Percentiles rank a stretch among this genome's conserved stretches.
phyloP scores from a whole-genome alignment of 2,329 filamentous ascomycete species.

The Verruconis gallopava region DNA sequence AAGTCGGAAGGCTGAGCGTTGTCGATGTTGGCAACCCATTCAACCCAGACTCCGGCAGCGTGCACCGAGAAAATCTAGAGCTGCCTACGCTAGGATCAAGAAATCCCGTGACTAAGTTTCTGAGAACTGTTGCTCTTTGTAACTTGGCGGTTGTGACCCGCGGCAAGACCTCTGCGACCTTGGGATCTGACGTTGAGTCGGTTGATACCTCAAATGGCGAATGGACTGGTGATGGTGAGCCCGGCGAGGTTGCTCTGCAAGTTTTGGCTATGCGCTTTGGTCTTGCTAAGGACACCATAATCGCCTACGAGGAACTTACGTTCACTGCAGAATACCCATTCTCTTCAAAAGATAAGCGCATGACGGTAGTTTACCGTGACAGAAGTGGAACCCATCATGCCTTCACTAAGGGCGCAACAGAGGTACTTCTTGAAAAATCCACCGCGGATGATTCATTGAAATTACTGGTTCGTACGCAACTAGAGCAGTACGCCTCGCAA shows the following conservation, averaged over 20 bases:
- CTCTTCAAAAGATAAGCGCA: constrained; percentile 62
- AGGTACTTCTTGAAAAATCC: constrained; percentile 29
- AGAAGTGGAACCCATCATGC: constrained; percentile 30
- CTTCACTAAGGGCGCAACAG: constrained; percentile 56
- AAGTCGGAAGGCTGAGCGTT: constrained; percentile 42
- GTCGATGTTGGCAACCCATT: constrained; percentile 42
- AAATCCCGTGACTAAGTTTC: constrained; percentile 17
- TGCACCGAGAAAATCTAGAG: not conserved
- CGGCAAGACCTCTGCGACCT: not conserved
- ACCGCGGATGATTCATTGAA: not conserved
- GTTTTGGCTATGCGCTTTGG: constrained; percentile 59
- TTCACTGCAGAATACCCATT: constrained; percentile 55
- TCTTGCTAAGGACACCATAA: constrained; percentile 43
- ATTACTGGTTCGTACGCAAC: not conserved
- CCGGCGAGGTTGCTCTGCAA: constrained; percentile 62
- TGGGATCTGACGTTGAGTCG: not conserved
- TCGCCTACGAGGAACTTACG: constrained; percentile 20
- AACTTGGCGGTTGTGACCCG: constrained; percentile 24
- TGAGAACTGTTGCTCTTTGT: constrained; percentile 26
- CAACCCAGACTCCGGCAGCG: constrained; percentile 39
- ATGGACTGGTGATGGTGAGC: constrained; percentile 37
- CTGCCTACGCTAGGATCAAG: not conserved
- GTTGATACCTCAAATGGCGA: not conserved
- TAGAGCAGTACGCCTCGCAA: constrained; percentile 11
- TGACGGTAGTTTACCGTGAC: constrained; percentile 54